Evolutionary conservation across 208 protist species (phyloP).

Genomic region (Hexamita inflata): DNA sequence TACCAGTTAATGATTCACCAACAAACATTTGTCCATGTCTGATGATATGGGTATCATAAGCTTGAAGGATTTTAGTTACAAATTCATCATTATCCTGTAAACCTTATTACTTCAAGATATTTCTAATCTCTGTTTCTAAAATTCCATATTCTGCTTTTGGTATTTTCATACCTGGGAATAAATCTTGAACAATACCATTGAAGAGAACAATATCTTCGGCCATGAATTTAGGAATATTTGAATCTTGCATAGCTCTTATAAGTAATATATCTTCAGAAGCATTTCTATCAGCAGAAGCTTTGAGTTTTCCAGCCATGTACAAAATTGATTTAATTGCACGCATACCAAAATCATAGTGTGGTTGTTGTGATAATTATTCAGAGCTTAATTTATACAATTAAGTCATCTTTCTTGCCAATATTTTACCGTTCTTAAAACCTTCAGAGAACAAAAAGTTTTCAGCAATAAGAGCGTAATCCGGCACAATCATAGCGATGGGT

Average conservation of each 20-base stretch:
- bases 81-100: slow-evolving; percentile 39
- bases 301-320: slow-evolving; percentile 42
- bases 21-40: slow-evolving; percentile 96
- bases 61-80: slow-evolving; percentile 69
- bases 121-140: slow-evolving; percentile 66
- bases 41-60: slow-evolving; percentile 77
- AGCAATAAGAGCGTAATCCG: slow-evolving; percentile 55
- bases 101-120: slow-evolving; percentile 54
- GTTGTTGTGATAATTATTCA: slow-evolving; percentile 58
- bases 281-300: background rate
- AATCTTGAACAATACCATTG: slow-evolving; percentile 81
- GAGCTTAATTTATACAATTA: slow-evolving; percentile 51
- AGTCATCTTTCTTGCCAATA: slow-evolving; percentile 57
- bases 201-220: slow-evolving; percentile 89
- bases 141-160: slow-evolving; percentile 71
- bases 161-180: slow-evolving; percentile 84
- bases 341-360: slow-evolving; percentile 60
- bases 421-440: slow-evolving; percentile 61
- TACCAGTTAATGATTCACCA: slow-evolving; percentile 86
- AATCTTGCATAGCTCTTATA: slow-evolving; percentile 83
- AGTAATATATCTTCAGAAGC: slow-evolving; percentile 75
- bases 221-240: slow-evolving; percentile 94
- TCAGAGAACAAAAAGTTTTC: slow-evolving; percentile 69
- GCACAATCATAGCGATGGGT: slow-evolving; percentile 83
- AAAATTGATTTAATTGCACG: slow-evolving; percentile 56